phyloP scores from a whole-genome alignment of 2,329 filamentous ascomycete species.

The Triangularia verruculosa region DNA sequence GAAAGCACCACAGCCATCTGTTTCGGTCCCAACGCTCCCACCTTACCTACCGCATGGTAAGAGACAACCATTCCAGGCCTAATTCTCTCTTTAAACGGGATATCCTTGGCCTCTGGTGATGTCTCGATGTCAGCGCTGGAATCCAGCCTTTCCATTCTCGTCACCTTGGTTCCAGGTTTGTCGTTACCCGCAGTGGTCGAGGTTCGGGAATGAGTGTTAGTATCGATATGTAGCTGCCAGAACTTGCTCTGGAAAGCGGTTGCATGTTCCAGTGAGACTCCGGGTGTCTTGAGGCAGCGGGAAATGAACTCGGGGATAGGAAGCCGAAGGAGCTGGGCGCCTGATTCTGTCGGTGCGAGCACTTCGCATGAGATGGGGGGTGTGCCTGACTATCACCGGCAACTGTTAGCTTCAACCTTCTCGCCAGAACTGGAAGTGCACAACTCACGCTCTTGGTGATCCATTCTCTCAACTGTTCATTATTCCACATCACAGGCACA shows the following conservation, averaged over 20 bases:
- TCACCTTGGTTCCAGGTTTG: conserved; percentile 2
- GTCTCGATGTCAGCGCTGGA: conserved; percentile 33
- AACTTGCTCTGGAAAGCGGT: conserved; percentile 42
- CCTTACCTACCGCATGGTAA: conserved; percentile 10
- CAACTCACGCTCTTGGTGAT: conserved; percentile 39
- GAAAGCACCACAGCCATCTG: conserved; percentile 37
- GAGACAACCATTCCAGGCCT: conserved; percentile 41
- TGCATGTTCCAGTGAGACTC: conserved; percentile 39
- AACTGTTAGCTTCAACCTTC: not conserved
- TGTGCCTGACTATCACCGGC: conserved; percentile 36
- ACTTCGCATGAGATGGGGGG: conserved; percentile 34
- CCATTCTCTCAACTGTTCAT: conserved; percentile 39
- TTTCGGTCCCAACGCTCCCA: conserved; percentile 14
- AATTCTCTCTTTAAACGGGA: conserved; percentile 41
- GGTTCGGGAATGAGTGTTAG: conserved; percentile 27
- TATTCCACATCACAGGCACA: conserved; percentile 40
- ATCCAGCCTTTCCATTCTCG: conserved; percentile 14
- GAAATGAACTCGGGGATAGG: conserved; percentile 39
- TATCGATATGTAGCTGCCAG: conserved; percentile 43
- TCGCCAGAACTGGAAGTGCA: not conserved
- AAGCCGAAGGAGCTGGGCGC: conserved; percentile 41
- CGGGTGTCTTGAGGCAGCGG: conserved; percentile 39
- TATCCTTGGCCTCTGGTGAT: conserved; percentile 10
- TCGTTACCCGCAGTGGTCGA: not conserved
- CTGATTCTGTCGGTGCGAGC: conserved; percentile 41